Base-by-base conservation (phyloP, 768 basidiomycete genomes). In the Arthromyces matolae region DNA sequence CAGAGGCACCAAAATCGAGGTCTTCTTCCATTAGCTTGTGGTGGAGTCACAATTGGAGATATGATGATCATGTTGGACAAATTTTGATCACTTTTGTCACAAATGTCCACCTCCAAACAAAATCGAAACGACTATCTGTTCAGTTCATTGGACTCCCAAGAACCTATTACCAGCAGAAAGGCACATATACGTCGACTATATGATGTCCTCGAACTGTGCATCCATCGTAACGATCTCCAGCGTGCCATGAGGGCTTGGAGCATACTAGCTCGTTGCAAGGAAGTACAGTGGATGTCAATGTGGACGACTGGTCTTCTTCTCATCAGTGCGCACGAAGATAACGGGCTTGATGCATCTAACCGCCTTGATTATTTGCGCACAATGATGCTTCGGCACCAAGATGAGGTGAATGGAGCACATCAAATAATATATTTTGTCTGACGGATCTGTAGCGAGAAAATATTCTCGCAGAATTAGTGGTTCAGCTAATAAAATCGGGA, bases 251-350 rank as follows among this genome's bases (percentile, higher is more conserved):
- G 77, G 50, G 84, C 84, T 6, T 93, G 89, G 86, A 69, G 77
- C 19, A 82, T 92, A 29, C 77, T 93, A 18, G 72, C 77, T 9
- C 78, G 83, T 45, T 93, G 90, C 64, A 83, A 83, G 57, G 90
- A 92, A 70, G 65, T 90, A 2, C 66, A 82, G 52, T 92, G 89
- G 88, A 80, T 70, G 61, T 57, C 68, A 8, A 72, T 87, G 64
- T 92, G 90, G 89, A 75, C 70, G 45, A 79, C 76, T 8, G 81
- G 81, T n/a, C 62, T 89, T 38, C 67, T 74, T 46, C 64, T 90
- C 39, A 67, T 88, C 14, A 69, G 69, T 42, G 62, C 62, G 12
- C 54, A 68, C 29, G 51, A 57, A 13, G 45, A 67, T 28, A 53
- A 63, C 19, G 56, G 56, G 31, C 62, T 65, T 23, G 52, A 52